Percentiles rank a stretch among this genome's conserved stretches.
Conservation (phyloP, 2,329 filamentous ascomycete genomes). For the Myriosclerotinia duriaeana region DNA sequence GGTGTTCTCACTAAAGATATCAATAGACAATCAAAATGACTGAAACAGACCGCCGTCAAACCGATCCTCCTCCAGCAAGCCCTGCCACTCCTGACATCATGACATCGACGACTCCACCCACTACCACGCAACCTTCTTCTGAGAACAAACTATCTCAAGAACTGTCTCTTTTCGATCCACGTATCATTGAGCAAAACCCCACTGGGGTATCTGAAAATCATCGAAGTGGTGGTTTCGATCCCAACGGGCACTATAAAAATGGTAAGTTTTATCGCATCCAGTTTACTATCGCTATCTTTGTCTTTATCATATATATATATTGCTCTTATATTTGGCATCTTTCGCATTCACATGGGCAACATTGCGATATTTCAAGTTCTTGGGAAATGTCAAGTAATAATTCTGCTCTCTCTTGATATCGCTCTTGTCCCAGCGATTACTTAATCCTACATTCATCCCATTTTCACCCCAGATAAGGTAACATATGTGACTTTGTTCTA, state of each 20-base stretch:
- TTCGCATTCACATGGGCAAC: not conserved
- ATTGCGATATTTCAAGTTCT: not conserved
- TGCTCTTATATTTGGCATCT: not conserved
- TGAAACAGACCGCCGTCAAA: slow-evolving; percentile 1
- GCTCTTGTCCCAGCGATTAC: not conserved
- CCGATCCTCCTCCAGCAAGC: not conserved
- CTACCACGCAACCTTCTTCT: not conserved
- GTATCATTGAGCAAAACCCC: not conserved
- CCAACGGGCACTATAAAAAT: slow-evolving; percentile 16
- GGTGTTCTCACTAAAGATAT: not conserved
- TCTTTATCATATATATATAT: not conserved
- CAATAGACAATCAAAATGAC: slow-evolving; percentile 18
- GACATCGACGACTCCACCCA: not conserved
- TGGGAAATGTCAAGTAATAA: not conserved
- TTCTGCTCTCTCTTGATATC: not conserved
- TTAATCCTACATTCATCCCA: not conserved
- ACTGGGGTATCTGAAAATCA: not conserved
- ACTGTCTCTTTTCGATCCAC: not conserved
- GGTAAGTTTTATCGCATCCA: not conserved
- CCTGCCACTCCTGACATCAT: not conserved
- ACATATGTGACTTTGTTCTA: not conserved
- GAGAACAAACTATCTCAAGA: not conserved
- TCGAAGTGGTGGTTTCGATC: slow-evolving; percentile 4
- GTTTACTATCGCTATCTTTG: not conserved
- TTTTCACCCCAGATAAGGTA: not conserved